Percentiles rank a stretch among this genome's conserved stretches.
phyloP scores from a whole-genome alignment of 208 protist genomes.

The Trypanosoma cruzi region DNA sequence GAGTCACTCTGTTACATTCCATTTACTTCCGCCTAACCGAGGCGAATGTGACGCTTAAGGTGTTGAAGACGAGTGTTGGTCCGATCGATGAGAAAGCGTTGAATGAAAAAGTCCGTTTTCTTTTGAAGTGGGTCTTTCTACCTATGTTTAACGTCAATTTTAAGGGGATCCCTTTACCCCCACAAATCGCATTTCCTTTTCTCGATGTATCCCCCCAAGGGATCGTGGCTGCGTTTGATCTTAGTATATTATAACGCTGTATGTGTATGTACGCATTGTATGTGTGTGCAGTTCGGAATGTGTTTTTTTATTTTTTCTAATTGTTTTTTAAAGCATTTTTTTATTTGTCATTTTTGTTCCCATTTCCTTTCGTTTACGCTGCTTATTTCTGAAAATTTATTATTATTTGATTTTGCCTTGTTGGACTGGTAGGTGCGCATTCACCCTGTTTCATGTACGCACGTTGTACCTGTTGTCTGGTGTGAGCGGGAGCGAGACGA shows the following conservation, averaged over 20 bases:
- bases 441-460: no score
- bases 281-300: not conserved
- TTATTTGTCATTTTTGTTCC: no score
- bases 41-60: slow-evolving; percentile 28
- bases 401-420: no score
- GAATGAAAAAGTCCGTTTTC: slow-evolving; percentile 12
- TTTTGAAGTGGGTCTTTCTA: slow-evolving; percentile 34
- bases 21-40: slow-evolving; percentile 32
- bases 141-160: slow-evolving; percentile 42
- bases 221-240: slow-evolving; percentile 31
- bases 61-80: slow-evolving; percentile 49
- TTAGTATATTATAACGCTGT: slow-evolving; percentile 1
- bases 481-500: no score
- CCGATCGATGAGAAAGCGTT: slow-evolving; percentile 29
- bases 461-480: no score
- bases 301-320: not conserved
- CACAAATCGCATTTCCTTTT: slow-evolving; percentile 27
- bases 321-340: no score
- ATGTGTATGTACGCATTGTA: not conserved
- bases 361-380: no score
- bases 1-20: slow-evolving; percentile 8
- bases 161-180: slow-evolving; percentile 27
- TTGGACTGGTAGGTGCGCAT: no score
- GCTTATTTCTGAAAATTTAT: no score
- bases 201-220: slow-evolving; percentile 26